These are phyloP conservation scores for Cercospora canescens DNA, from an alignment of 2,329 filamentous ascomycete genomes.

Conservation along the genomic window DNA sequence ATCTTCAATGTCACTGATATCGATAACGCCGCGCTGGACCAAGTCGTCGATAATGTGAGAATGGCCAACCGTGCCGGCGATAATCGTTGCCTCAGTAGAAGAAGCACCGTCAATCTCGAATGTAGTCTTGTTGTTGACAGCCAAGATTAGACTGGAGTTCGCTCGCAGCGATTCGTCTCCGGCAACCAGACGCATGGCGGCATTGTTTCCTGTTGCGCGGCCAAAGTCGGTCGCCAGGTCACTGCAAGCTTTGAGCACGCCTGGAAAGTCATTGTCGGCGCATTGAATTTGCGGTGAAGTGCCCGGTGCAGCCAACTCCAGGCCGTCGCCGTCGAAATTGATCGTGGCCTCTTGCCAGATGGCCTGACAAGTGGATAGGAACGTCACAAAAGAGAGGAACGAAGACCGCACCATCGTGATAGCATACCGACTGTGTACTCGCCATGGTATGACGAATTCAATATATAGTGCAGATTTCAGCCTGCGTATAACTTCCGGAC, in stretches of 20 bases:
- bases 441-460: background rate
- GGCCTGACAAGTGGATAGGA: background rate
- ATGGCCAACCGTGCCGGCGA: constrained; percentile 62
- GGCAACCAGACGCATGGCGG: background rate
- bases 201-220: constrained; percentile 54
- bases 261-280: constrained; percentile 60
- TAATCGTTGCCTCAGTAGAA: constrained; percentile 52
- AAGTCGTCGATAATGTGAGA: constrained; percentile 61
- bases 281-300: background rate
- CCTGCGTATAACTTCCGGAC: background rate
- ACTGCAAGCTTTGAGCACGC: constrained; percentile 65
- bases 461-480: background rate
- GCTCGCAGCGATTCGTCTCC: constrained; percentile 60
- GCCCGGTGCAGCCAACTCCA: background rate
- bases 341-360: background rate
- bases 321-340: background rate
- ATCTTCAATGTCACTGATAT: constrained; percentile 58
- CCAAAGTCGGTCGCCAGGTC: constrained; percentile 70
- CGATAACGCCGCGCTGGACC: constrained; percentile 56
- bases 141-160: constrained; percentile 44
- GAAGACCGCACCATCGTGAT: background rate
- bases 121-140: constrained; percentile 41
- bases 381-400: background rate
- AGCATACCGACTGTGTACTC: background rate
- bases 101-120: constrained; percentile 34